Percentiles rank a stretch among this genome's conserved stretches.
Conservation (phyloP, 1,284 basidiomycete species). For the Psilocybe mexicana region DNA sequence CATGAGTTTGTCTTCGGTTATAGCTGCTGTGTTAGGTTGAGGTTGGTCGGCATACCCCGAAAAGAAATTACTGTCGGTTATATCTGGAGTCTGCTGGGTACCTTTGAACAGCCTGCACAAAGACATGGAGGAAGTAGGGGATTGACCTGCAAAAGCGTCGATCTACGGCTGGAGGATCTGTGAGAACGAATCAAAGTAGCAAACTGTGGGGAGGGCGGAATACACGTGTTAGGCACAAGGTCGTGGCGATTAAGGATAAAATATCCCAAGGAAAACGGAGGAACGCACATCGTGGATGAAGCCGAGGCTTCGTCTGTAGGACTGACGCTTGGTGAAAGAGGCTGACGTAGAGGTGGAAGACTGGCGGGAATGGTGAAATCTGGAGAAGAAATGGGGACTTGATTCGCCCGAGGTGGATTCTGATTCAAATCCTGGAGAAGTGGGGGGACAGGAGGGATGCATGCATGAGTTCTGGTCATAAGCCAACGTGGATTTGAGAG, state of each 20-base stretch:
- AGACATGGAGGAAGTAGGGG: conserved; percentile 16
- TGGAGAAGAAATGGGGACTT: not conserved
- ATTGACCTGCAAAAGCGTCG: conserved; percentile 28
- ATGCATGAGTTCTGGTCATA: conserved; percentile 11
- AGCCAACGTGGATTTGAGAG: not conserved
- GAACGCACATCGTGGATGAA: conserved; percentile 35
- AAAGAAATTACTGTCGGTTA: conserved; percentile 19
- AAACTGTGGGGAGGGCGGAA: conserved; percentile 29
- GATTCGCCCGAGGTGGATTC: not conserved
- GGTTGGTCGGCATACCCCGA: conserved; percentile 33
- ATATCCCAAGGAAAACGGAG: conserved; percentile 15
- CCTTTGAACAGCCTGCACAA: conserved; percentile 16
- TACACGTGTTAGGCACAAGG: conserved; percentile 41
- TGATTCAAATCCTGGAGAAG: not conserved
- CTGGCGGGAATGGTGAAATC: conserved; percentile 2
- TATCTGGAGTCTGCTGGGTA: conserved; percentile 14
- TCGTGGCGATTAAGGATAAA: not conserved
- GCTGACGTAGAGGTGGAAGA: conserved; percentile 13
- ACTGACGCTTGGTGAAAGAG: not conserved
- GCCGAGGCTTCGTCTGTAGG: conserved; percentile 26
- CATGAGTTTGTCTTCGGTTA: conserved; percentile 1
- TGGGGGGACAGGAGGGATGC: conserved; percentile 1
- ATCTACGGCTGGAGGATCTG: conserved; percentile 32
- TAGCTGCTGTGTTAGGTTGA: conserved; percentile 2
- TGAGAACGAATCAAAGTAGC: conserved; percentile 40